phyloP scores from a whole-genome alignment of 371 early-diverging fungal genomes.

The Mortierella sp. region DNA sequence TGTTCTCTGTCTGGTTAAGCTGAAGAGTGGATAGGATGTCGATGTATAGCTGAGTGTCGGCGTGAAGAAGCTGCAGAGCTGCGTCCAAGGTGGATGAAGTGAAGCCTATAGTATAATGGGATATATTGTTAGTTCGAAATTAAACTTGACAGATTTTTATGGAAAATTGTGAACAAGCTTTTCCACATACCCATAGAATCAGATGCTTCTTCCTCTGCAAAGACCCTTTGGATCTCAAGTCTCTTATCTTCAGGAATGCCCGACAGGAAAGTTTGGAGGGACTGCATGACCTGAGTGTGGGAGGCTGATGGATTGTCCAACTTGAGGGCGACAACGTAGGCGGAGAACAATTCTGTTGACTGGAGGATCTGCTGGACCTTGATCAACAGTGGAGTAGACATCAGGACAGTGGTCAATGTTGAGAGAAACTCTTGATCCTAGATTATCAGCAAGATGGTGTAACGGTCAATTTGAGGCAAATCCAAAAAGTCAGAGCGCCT shows the following conservation, averaged over 20 bases:
- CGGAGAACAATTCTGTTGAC: slow-evolving; percentile 32
- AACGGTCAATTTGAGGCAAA: not conserved
- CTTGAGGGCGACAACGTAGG: slow-evolving; percentile 58
- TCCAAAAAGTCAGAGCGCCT: not conserved
- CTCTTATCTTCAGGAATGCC: slow-evolving; percentile 39
- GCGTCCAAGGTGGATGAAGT: slow-evolving; percentile 34
- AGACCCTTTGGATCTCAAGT: slow-evolving; percentile 53
- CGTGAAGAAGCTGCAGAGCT: slow-evolving; percentile 44
- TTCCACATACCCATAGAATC: slow-evolving; percentile 57
- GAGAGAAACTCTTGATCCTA: slow-evolving; percentile 43
- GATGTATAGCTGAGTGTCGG: slow-evolving; percentile 58
- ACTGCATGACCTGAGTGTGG: slow-evolving; percentile 60
- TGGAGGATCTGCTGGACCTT: slow-evolving; percentile 49
- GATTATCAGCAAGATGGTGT: not conserved
- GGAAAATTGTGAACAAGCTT: not conserved
- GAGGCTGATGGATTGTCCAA: slow-evolving; percentile 58
- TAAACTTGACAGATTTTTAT: not conserved
- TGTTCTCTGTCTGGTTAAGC: slow-evolving; percentile 56
- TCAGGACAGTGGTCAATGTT: slow-evolving; percentile 48
- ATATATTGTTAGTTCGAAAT: not conserved
- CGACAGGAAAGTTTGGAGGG: slow-evolving; percentile 58
- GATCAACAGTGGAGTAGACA: slow-evolving; percentile 55
- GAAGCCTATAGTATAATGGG: slow-evolving; percentile 31
- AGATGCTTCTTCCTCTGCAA: slow-evolving; percentile 57
- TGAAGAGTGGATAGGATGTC: slow-evolving; percentile 56